These are phyloP conservation scores for Colletotrichum euphorbiae DNA, from an alignment of 2,329 filamentous ascomycete genomes.

Conservation along the genomic window DNA sequence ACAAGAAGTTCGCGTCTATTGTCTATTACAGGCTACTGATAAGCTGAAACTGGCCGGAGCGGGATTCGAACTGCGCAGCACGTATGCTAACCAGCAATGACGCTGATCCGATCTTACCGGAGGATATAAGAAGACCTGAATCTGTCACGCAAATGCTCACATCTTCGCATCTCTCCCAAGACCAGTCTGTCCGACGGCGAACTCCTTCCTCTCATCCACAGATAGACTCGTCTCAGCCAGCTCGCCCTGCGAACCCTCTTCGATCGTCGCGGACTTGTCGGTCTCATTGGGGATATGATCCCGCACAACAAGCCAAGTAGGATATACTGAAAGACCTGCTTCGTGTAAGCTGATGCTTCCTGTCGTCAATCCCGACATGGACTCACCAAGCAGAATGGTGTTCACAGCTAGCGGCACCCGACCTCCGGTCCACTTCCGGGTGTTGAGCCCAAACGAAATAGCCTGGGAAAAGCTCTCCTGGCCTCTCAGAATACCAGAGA, in stretches of 20 bases:
- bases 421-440: conserved; percentile 51
- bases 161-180: conserved; percentile 30
- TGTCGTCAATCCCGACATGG: neutral
- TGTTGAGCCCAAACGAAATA: conserved; percentile 54
- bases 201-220: conserved; percentile 19
- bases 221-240: conserved; percentile 20
- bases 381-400: conserved; percentile 52
- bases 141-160: neutral
- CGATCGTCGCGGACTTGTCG: conserved; percentile 13
- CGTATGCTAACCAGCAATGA: too few species aligned
- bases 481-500: conserved; percentile 54
- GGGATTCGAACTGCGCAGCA: too few species aligned
- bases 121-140: too few species aligned
- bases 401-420: conserved; percentile 54
- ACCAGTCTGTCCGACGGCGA: conserved; percentile 29
- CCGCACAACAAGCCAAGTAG: conserved; percentile 49
- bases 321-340: conserved; percentile 44
- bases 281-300: conserved; percentile 46
- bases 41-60: too few species aligned
- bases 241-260: conserved; percentile 24
- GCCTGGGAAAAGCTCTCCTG: conserved; percentile 57
- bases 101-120: too few species aligned
- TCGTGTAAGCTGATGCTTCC: neutral
- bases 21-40: too few species aligned
- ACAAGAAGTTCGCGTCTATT: too few species aligned